Base-by-base conservation (phyloP, 768 basidiomycete species). In the Russula abietina region DNA sequence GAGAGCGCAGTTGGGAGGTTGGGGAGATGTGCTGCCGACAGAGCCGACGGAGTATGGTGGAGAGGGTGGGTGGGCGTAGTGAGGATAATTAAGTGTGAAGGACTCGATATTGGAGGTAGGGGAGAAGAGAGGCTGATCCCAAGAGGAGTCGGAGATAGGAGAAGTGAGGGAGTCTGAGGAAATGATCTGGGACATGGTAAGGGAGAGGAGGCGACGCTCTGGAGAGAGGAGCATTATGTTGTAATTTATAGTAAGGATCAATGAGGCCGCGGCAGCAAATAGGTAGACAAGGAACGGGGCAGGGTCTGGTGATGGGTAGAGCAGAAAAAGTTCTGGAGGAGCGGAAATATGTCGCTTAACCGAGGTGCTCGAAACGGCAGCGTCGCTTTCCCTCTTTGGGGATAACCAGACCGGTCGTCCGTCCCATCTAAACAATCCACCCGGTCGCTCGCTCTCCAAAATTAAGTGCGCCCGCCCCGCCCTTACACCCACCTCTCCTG, bases 171-270 rank as follows among this genome's bases (percentile, higher is more conserved):
- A 79, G 75, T 88, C 86, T 67, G 72, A 70, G 56, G 81, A 75
- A 70, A 84, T 81, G 70, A 86, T 77, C 66, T 83, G 79, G 67
- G 84, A 82, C 79, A 84, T 82, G 69, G 79, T 70, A 55, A 79
- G 72, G 64, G 67, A 66, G 50, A 68, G 69, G 17, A 61, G 65
- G 45, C 60, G 65, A 52, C 67, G 67, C 36, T 67, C 62, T 62
- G 67, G 67, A 57, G 65, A 66, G 65, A 69, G 63, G 26, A 64
- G 45, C 68, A 69, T 69, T 64, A 65, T 68, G 57, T 63, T 36
- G 3, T 56, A 61, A 60, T 66, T 60, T 67, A 64, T 67, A 68
- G 59, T 50, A 64, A 30, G 30, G 48, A 16, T 57, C 26, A 59
- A 49, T 54, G 19, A 65, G 56, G 63, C 53, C 53, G 59, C 62